Conservation (phyloP, 148 eudicot genomes). For the Diospyros kaki region DNA sequence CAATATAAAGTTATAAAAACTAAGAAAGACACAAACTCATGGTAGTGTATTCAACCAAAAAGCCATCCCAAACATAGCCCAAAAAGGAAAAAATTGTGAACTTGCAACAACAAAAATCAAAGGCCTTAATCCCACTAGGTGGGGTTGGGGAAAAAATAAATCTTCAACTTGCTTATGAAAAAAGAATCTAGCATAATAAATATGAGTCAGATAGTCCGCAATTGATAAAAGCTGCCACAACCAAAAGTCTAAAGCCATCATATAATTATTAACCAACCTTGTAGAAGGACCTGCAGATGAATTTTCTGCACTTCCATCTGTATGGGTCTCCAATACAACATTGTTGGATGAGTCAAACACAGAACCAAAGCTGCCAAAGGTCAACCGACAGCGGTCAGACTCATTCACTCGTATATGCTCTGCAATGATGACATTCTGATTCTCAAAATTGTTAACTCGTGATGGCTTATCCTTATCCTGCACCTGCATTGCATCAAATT, state of each 20-base stretch:
- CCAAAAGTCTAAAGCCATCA: neutral
- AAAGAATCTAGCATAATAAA: no score
- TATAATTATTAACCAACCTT: conserved; percentile 42
- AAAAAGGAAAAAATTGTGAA: neutral
- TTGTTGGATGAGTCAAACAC: conserved; percentile 38
- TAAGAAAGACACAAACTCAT: neutral
- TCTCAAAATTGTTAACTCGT: conserved; percentile 36
- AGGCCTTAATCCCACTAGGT: no score
- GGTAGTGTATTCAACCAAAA: neutral
- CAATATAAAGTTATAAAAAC: neutral
- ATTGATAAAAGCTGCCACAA: neutral
- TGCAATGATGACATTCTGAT: conserved; percentile 85
- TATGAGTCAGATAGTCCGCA: neutral
- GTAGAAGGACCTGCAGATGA: conserved; percentile 29
- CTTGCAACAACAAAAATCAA: no score
- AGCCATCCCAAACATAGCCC: neutral
- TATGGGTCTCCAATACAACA: conserved; percentile 27
- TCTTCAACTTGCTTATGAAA: no score
- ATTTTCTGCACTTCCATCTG: conserved; percentile 35
- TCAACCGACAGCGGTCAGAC: conserved; percentile 62
- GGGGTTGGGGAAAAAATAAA: no score
- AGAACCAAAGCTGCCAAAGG: conserved; percentile 75
- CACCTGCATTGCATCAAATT: conserved; percentile 42
- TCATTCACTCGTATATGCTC: conserved; percentile 84
- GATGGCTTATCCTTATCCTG: conserved; percentile 53